A percentile compares a stretch with the other conserved stretches of the same genome.
Evolutionary conservation across 1,284 basidiomycete genomes (phyloP).

Genomic region (Moesziomyces parantarcticus): DNA sequence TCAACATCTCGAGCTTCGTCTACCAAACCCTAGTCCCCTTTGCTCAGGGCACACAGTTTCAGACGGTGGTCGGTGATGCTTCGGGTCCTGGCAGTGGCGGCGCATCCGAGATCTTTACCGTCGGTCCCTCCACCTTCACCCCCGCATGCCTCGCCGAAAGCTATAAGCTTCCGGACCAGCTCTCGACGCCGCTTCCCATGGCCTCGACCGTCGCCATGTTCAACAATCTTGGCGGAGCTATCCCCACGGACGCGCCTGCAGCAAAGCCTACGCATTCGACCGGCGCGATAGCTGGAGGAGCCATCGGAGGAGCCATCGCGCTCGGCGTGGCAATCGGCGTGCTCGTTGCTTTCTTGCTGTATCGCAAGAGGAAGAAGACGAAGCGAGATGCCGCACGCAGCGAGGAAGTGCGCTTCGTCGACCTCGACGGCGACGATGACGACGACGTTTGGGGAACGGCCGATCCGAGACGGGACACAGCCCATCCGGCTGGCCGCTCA

Average conservation of each 20-base stretch:
- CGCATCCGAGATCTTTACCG: slow-evolving; percentile 40
- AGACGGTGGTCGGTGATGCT: slow-evolving; percentile 47
- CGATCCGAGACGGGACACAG: slow-evolving; percentile 6
- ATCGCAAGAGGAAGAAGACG: slow-evolving; percentile 40
- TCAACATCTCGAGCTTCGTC: slow-evolving; percentile 46
- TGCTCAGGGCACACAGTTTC: slow-evolving; percentile 44
- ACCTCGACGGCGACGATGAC: slow-evolving; percentile 56
- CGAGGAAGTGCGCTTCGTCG: slow-evolving; percentile 54
- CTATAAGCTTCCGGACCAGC: slow-evolving; percentile 19
- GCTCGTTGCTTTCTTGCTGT: slow-evolving; percentile 44
- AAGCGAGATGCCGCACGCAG: slow-evolving; percentile 46
- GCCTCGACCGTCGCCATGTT: slow-evolving; percentile 35
- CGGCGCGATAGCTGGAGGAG: slow-evolving; percentile 55
- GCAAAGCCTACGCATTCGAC: slow-evolving; percentile 6
- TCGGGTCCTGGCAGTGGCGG: slow-evolving; percentile 49
- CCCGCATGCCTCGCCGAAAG: slow-evolving; percentile 22
- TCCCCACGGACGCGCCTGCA: slow-evolving; percentile 8
- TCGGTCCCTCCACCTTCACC: slow-evolving; percentile 14
- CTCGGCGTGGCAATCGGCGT: slow-evolving; percentile 43
- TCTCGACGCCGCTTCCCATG: slow-evolving; percentile 24
- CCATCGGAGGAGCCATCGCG: slow-evolving; percentile 55
- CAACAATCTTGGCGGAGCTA: slow-evolving; percentile 46
- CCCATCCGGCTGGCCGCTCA: slow-evolving; percentile 8
- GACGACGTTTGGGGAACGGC: slow-evolving; percentile 12
- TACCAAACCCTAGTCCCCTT: slow-evolving; percentile 42